These are phyloP conservation scores for Penicillium olsonii DNA, from an alignment of 2,329 filamentous ascomycete species.

Conservation along the genomic window DNA sequence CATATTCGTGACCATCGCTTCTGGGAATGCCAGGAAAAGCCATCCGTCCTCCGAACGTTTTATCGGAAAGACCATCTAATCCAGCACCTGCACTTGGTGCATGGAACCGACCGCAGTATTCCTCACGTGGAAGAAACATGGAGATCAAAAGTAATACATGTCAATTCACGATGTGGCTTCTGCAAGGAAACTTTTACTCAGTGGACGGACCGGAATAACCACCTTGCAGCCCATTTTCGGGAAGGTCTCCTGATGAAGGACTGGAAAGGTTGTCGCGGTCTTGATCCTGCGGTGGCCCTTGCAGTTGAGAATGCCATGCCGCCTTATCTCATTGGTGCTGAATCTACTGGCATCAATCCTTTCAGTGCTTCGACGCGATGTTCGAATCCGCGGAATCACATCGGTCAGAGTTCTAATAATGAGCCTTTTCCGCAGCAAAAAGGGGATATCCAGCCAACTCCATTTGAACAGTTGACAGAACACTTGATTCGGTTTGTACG, in stretches of 20 bases:
- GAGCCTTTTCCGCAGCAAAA: not conserved
- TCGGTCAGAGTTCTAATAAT: not conserved
- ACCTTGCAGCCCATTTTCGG: slow-evolving; percentile 40
- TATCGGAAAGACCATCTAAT: slow-evolving; percentile 61
- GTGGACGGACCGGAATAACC: slow-evolving; percentile 30
- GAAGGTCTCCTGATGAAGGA: slow-evolving; percentile 35
- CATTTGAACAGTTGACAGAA: not conserved
- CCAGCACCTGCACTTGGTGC: slow-evolving; percentile 59
- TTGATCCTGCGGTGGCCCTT: slow-evolving; percentile 28
- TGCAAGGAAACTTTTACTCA: not conserved
- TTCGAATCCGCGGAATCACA: slow-evolving; percentile 11
- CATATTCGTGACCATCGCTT: slow-evolving; percentile 58
- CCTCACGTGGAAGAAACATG: not conserved
- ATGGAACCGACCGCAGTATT: slow-evolving; percentile 48
- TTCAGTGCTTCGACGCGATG: slow-evolving; percentile 33
- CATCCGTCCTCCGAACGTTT: slow-evolving; percentile 56
- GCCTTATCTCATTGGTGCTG: slow-evolving; percentile 37
- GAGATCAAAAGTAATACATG: not conserved
- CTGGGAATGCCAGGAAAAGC: slow-evolving; percentile 54
- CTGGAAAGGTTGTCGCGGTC: slow-evolving; percentile 38
- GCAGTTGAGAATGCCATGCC: slow-evolving; percentile 42
- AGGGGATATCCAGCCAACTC: not conserved
- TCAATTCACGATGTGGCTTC: not conserved
- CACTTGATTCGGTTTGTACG: not conserved
- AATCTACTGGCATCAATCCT: slow-evolving; percentile 17